Percentiles rank a stretch among this genome's conserved stretches.
These are phyloP conservation scores for Immersiella caudata DNA, from an alignment of 495 filamentous ascomycete genomes.

Conservation along the genomic window DNA sequence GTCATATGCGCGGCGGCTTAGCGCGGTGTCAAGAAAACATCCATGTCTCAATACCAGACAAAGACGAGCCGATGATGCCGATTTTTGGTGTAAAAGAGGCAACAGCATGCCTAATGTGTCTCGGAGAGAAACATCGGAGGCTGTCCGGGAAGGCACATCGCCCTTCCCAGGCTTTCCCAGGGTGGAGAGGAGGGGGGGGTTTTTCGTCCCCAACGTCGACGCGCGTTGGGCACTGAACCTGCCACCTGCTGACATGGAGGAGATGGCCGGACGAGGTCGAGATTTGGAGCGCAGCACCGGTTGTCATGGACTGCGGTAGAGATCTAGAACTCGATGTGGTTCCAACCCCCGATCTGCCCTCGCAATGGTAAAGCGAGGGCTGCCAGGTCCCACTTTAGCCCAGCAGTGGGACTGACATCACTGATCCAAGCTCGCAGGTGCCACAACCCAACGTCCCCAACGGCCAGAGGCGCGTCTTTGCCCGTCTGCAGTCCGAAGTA, in stretches of 20 bases:
- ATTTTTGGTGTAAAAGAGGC: neutral
- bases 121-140: constrained; percentile 9
- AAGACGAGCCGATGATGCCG: constrained; percentile 4
- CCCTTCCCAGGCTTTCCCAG: neutral
- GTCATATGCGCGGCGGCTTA: neutral
- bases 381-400: neutral
- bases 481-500: constrained; percentile 1
- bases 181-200: neutral
- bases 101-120: constrained; percentile 7
- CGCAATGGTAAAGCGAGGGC: neutral
- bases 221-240: neutral
- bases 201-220: neutral
- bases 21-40: neutral
- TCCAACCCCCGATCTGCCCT: neutral
- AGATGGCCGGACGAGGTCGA: neutral
- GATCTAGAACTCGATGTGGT: neutral
- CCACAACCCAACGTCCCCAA: neutral
- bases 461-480: neutral
- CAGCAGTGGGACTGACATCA: constrained; percentile 14
- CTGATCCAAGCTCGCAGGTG: neutral
- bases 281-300: neutral
- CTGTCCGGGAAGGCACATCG: neutral
- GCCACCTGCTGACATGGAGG: neutral
- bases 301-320: neutral
- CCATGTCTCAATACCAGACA: constrained; percentile 18